phyloP scores from a whole-genome alignment of 192 early-diverging fungal genomes.

The Chytriomyces sp. region DNA sequence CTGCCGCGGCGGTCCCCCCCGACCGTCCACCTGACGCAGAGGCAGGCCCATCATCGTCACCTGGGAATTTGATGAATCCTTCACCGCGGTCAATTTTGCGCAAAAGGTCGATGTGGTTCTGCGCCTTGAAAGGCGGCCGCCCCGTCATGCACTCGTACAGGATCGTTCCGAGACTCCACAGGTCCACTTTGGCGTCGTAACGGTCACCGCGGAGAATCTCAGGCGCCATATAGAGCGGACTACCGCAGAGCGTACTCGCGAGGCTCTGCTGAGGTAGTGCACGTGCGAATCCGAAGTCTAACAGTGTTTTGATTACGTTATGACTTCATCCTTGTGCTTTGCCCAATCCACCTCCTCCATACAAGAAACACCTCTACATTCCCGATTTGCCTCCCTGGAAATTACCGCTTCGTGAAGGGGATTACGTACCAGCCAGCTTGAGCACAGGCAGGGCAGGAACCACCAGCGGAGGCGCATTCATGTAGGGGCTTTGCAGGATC shows the following conservation, averaged over 20 bases:
- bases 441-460: constrained; percentile 71
- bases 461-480: constrained; percentile 31
- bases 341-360: no score
- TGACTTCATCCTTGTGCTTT: no score
- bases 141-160: constrained; percentile 93
- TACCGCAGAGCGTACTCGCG: constrained; percentile 95
- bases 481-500: constrained; percentile 43
- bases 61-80: constrained; percentile 87
- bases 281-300: constrained; percentile 97
- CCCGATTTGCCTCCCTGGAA: no score
- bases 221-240: constrained; percentile 94
- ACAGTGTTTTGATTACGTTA: neutral
- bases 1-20: neutral
- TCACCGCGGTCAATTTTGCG: constrained; percentile 85
- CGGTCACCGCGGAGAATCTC: constrained; percentile 84
- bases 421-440: constrained; percentile 69
- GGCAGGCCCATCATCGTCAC: constrained; percentile 39
- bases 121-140: constrained; percentile 87
- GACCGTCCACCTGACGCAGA: neutral
- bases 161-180: constrained; percentile 96
- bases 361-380: no score
- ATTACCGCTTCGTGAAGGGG: neutral
- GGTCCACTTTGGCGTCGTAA: constrained; percentile 93
- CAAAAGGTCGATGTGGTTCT: constrained; percentile 91
- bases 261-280: constrained; percentile 79